A percentile compares a stretch with the other conserved stretches of the same genome.
Conservation (phyloP, 192 early-diverging fungal genomes). For the Piromyces sp. region DNA sequence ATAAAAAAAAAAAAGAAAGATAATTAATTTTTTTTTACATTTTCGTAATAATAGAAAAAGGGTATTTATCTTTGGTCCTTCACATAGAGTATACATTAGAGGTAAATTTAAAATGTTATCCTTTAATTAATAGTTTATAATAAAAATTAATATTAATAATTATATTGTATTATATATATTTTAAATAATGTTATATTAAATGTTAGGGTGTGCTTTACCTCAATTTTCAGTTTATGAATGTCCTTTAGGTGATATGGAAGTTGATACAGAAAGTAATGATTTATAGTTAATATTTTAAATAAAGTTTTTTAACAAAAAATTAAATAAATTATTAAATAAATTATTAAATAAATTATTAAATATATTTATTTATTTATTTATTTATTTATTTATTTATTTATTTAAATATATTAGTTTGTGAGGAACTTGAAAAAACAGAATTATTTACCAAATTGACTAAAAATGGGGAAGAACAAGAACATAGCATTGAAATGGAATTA, state of each 20-base stretch:
- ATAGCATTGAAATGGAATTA: slow-evolving; percentile 94
- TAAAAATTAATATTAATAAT: too few relatives aligned
- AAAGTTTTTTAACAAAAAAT: too few relatives aligned
- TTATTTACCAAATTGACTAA: slow-evolving; percentile 48
- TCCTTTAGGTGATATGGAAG: slow-evolving; percentile 62
- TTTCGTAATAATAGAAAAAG: slow-evolving; percentile 34
- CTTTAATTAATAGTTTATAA: too few relatives aligned
- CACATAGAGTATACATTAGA: slow-evolving; percentile 70
- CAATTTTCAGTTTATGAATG: slow-evolving; percentile 56
- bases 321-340: neutral
- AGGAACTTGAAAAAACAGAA: slow-evolving; percentile 41
- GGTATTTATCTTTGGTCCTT: slow-evolving; percentile 84
- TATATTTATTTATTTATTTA: neutral
- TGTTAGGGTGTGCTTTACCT: slow-evolving; percentile 50
- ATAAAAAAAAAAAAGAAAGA: too few relatives aligned
- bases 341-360: neutral
- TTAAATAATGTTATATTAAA: neutral
- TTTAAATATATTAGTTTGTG: slow-evolving; percentile 27
- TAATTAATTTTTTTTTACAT: too few relatives aligned
- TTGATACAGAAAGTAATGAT: slow-evolving; percentile 45
- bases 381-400: neutral
- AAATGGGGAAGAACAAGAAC: slow-evolving; percentile 73
- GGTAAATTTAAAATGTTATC: neutral
- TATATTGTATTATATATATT: too few relatives aligned
- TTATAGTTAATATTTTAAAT: too few relatives aligned